phyloP scores from a whole-genome alignment of 2,329 filamentous ascomycete genomes.

The Aspergillus flavus region DNA sequence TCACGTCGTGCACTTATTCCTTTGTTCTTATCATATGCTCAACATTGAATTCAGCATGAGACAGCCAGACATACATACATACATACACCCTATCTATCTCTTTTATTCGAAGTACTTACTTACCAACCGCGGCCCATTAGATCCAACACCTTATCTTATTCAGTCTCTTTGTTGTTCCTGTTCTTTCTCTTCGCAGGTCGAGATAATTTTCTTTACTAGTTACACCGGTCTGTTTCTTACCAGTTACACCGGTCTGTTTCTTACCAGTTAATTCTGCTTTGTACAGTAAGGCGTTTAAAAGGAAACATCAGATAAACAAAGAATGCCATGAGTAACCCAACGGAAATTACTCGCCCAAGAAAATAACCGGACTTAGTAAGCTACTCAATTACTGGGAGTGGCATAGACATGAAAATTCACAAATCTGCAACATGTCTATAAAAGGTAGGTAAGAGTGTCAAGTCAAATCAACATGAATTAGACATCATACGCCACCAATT shows the following conservation, averaged over 20 bases:
- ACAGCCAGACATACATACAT: background rate
- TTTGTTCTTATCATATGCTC: background rate
- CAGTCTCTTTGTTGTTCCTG: background rate
- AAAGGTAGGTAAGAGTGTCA: background rate
- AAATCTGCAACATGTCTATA: background rate
- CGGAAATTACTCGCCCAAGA: background rate
- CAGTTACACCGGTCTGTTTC: background rate
- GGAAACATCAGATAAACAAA: background rate
- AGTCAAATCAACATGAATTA: background rate
- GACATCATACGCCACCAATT: conserved; percentile 1
- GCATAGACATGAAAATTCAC: background rate
- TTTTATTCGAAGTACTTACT: background rate
- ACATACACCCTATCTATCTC: background rate
- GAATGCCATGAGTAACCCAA: background rate
- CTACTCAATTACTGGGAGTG: background rate
- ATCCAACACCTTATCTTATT: background rate
- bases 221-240: background rate
- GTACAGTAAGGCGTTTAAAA: background rate
- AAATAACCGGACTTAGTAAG: background rate
- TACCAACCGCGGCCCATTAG: background rate
- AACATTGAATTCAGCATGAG: background rate
- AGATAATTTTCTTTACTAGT: background rate
- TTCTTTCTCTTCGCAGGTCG: conserved; percentile 6
- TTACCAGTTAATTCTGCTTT: background rate
- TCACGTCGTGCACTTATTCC: background rate